Percentiles rank a stretch among this genome's conserved stretches.
phyloP scores from a whole-genome alignment of 495 filamentous ascomycete species.

The Penicillium riverlandense region DNA sequence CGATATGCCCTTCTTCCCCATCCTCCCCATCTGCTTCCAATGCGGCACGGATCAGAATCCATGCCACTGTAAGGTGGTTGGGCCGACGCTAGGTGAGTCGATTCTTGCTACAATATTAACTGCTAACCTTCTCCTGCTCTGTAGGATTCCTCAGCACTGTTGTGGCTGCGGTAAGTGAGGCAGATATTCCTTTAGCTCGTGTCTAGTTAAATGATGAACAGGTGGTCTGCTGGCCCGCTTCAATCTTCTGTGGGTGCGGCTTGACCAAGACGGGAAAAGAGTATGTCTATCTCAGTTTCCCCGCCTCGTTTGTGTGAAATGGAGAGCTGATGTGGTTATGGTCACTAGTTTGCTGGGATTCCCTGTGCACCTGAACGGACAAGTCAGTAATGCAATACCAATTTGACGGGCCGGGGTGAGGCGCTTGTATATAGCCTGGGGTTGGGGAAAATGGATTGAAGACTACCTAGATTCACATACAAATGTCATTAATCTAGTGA shows the following conservation, averaged over 20 bases:
- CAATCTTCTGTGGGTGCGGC: slow-evolving; percentile 54
- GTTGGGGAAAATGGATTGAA: too few relatives aligned
- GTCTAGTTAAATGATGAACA: slow-evolving; percentile 9
- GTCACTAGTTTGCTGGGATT: slow-evolving; percentile 42
- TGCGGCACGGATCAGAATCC: slow-evolving; percentile 54
- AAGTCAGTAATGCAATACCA: slow-evolving; percentile 48
- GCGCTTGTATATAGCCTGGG: too few relatives aligned
- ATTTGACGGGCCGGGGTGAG: slow-evolving; percentile 24
- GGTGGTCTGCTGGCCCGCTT: slow-evolving; percentile 52
- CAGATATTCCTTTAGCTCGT: not conserved
- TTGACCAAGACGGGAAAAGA: slow-evolving; percentile 49
- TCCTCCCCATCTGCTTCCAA: slow-evolving; percentile 48
- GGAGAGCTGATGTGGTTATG: not conserved
- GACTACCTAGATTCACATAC: too few relatives aligned
- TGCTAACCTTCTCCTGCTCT: not conserved
- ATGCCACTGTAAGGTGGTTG: slow-evolving; percentile 55
- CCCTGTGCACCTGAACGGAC: slow-evolving; percentile 48
- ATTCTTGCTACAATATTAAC: not conserved
- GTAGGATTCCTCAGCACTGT: slow-evolving; percentile 40
- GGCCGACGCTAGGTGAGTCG: slow-evolving; percentile 46
- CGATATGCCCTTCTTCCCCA: slow-evolving; percentile 30
- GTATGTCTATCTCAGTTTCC: slow-evolving; percentile 23
- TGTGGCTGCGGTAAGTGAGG: slow-evolving; percentile 42
- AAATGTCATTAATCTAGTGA: too few relatives aligned
- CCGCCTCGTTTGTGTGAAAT: slow-evolving; percentile 4